Conservation (phyloP, 2,329 filamentous ascomycete species). For the Nakataea oryzae region DNA sequence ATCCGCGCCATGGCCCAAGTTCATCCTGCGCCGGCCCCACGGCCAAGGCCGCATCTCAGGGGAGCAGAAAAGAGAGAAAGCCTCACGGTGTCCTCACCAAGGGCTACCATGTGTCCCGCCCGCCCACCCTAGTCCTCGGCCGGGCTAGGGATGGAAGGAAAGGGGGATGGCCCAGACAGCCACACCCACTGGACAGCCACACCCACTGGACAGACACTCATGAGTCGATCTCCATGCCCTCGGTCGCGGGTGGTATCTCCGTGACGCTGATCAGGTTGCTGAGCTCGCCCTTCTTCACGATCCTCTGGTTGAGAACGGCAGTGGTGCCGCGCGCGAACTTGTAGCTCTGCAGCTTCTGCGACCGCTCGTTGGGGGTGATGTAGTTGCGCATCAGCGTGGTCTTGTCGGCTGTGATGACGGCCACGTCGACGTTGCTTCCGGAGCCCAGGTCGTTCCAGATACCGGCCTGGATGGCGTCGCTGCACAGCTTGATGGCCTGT, state of each 20-base stretch:
- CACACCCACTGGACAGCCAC: not conserved
- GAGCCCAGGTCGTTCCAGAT: slow-evolving; percentile 98
- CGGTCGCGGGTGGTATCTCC: slow-evolving; percentile 55
- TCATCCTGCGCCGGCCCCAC: not conserved
- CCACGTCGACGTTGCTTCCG: slow-evolving; percentile 94
- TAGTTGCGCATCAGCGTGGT: slow-evolving; percentile 88
- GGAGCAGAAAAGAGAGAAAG: not conserved
- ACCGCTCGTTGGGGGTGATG: slow-evolving; percentile 85
- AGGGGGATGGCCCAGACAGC: not conserved
- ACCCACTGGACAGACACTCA: slow-evolving; percentile 22
- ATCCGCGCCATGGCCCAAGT: not conserved
- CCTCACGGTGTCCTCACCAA: not conserved
- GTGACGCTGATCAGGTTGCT: slow-evolving; percentile 89
- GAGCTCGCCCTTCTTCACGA: slow-evolving; percentile 89
- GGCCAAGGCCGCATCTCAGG: not conserved
- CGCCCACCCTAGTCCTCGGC: not conserved
- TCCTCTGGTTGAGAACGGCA: slow-evolving; percentile 88
- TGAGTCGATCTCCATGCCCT: slow-evolving; percentile 60
- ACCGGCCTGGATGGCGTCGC: slow-evolving; percentile 86
- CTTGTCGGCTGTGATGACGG: slow-evolving; percentile 91
- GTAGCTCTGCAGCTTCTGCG: slow-evolving; percentile 88
- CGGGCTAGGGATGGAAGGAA: not conserved
- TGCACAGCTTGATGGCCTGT: slow-evolving; percentile 71
- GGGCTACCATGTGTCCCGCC: not conserved
- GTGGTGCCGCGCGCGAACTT: slow-evolving; percentile 87